Base-by-base conservation (phyloP, 805 yeast species). In the Teunomyces stri region DNA sequence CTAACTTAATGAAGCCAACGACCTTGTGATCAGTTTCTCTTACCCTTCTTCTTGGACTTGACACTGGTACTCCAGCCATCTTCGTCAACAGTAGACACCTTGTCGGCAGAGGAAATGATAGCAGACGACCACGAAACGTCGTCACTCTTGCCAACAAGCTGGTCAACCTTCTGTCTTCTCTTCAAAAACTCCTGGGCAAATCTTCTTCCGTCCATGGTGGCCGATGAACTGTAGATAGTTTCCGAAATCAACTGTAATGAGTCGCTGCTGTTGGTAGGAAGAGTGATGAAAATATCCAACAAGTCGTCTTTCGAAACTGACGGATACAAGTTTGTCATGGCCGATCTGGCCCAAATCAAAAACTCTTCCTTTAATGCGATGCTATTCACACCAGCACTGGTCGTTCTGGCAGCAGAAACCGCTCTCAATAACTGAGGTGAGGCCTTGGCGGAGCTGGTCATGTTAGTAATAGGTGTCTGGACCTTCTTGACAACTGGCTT, bases 151-250 rank as follows among this genome's bases (percentile, higher is more conserved):
- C 70, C 71, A 47, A 67, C 48, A 49, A 65, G 70, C 53, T 79
- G 77, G 57, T 90, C 97, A 47, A 89, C 91, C 43, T 72, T 76
- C 50, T 76, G 78, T 60, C 94, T 84, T 61, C 87, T 82, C 67
- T 84, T 86, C 61, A 85, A 74, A 64, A 94, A 94, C 61, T 94
- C 99, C 47, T 78, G 80, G 0, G 99, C 96, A 72, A 91, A 92
- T 54, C 96, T 78, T 62, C 96, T 83, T 20, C 98, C 98, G 64
- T 94, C 97, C 87, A 92, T 84, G 1, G 91, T 85, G 2, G 91
- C 79, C 35, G 96, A 86, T 50, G 89, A 87, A 21, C 94, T 83
- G 69, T 89, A 90, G 49, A 92, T 82, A 10, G 97, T 89, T 60
- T 92, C 99, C 1, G 96, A 85, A 61, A 92, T 90, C 62, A 92